Evolutionary conservation across 148 eudicot genomes (phyloP), one percentile per base, ranked within the genome.

Genomic region (Mesembryanthemum crystallinum): DNA sequence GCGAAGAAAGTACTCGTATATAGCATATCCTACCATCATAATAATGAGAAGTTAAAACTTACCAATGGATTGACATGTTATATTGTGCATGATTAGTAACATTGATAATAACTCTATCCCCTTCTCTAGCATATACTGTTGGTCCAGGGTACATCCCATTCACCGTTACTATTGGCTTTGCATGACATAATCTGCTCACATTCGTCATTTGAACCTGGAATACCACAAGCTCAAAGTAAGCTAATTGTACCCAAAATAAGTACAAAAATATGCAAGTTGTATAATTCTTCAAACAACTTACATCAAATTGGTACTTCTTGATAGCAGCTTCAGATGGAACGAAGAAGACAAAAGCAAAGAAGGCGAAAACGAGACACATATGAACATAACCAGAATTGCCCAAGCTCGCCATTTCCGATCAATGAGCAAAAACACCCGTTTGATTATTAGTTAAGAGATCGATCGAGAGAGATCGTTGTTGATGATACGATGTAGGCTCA

Each of bases 71-170:
- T 35, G 90, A 78, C 52, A 88, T 74, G 72, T 88, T 85, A 73
- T 88, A 90, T 27, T 83, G 89, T 57, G 85, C 87, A 72, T 85
- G 67, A 73, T 90, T 90, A 3, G 91, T 79, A 33, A 90, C 88
- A 66, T 90, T 90, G 52, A 90, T 67, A 11, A 67, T 57, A 72
- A 90, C 83, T 74, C 85, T 57, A 35, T 86, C 94, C 10, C 90
- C 94, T 76, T 90, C 91, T 69, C 83, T 76, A 23, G 55, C 91
- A 66, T 88, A 88, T 1, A 90, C 71, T 3, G 88, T 86, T 49
- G 94, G 94, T 80, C 94, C 94, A 28, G 94, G 94, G 74, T 82
- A 90, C 80, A 77, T 82, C 42, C 94, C 94, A 59, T 90, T 90
- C n/a, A 90, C 91, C 0, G 91, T 90, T 14, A 90, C 89, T 20